Base-by-base conservation (phyloP, 257 asterid species). In the Linderniella brevidens region DNA sequence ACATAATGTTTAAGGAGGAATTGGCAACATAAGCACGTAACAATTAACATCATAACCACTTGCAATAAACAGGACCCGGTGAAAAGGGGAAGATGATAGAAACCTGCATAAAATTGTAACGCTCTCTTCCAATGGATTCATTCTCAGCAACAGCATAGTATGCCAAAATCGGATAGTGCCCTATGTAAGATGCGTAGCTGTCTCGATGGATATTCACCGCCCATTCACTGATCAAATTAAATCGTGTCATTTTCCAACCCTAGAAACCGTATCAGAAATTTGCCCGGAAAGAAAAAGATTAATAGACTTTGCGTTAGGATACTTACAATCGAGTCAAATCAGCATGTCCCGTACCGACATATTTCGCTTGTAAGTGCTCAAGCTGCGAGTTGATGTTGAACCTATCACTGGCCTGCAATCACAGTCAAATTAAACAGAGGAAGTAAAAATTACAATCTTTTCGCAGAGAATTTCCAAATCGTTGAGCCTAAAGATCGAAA, bases 321-420 rank as follows among this genome's bases (percentile, higher is more conserved):
- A 60, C 94, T 63, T 57, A 87, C 97, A 78, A 85, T 77, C 99
- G 68, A 48, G 73, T 90, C 86, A 81, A 67, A 48, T 81, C 96
- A 25, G 99, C 94, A 48, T 90, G 96, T 9, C 99, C 96, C n/a
- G 99, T 90, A n/a, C 99, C 99, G 41, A 90, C 99, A 60, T 90
- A 90, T 46, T 81, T 90, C 52, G 99, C 99, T 72, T 90, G 96
- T 63, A 82, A 64, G 61, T 84, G 96, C 79, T 88, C 96, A 56
- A 84, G 90, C 79, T 88, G 96, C 38, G 96, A 88, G 79, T 88
- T 88, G 48, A 88, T 88, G 48, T 84, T 84, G 61, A 88, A 88
- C 68, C 98, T 76, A 56, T 88, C 98, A 63, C 98, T 88, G 17
- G 98, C 98, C 94, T 88, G 79, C 70, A 70, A 25, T 37, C 56